Evolutionary conservation across 805 yeast genomes (phyloP).

Genomic region (Candida michaelii): DNA sequence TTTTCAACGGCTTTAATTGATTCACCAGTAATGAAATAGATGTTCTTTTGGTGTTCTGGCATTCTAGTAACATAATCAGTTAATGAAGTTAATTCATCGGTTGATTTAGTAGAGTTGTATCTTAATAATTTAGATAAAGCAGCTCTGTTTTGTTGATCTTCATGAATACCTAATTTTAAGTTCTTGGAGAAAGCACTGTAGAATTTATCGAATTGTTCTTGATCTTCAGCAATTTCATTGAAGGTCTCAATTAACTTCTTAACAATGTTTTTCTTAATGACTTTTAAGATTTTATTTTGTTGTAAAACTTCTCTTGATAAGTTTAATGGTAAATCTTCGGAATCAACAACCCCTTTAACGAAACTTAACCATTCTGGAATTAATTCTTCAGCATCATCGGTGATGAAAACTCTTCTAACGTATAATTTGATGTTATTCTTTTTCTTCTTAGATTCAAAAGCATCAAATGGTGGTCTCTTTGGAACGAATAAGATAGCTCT

Average conservation of each 20-base stretch:
- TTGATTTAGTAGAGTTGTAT: constrained; percentile 93
- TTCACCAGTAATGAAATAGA: constrained; percentile 99
- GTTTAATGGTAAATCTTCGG: constrained; percentile 99
- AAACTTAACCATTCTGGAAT: constrained; percentile 98
- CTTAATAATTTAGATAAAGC: constrained; percentile 95
- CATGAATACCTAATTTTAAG: constrained; percentile 98
- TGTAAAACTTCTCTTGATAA: constrained; percentile 99
- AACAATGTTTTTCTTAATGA: constrained; percentile 97
- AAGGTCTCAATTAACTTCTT: constrained; percentile 98
- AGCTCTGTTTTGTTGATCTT: constrained; percentile 95
- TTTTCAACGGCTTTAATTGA: constrained; percentile 95
- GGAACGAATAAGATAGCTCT: constrained; percentile 97
- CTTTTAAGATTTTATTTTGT: constrained; percentile 99
- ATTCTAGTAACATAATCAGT: constrained; percentile 97
- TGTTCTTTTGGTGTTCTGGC: constrained; percentile 99
- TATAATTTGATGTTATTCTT: constrained; percentile 97
- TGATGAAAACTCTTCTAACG: constrained; percentile 99
- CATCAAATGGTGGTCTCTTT: constrained; percentile 98
- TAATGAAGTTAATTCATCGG: constrained; percentile 91
- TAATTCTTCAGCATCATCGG: constrained; percentile 98
- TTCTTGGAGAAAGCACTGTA: constrained; percentile 97
- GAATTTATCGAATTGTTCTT: constrained; percentile 97
- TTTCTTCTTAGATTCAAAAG: constrained; percentile 98
- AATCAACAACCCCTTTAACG: constrained; percentile 98
- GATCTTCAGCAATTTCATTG: constrained; percentile 98